Percentiles rank a stretch among this genome's conserved stretches.
phyloP scores from a whole-genome alignment of 345 rosid species.

The Syzygium aqueum region DNA sequence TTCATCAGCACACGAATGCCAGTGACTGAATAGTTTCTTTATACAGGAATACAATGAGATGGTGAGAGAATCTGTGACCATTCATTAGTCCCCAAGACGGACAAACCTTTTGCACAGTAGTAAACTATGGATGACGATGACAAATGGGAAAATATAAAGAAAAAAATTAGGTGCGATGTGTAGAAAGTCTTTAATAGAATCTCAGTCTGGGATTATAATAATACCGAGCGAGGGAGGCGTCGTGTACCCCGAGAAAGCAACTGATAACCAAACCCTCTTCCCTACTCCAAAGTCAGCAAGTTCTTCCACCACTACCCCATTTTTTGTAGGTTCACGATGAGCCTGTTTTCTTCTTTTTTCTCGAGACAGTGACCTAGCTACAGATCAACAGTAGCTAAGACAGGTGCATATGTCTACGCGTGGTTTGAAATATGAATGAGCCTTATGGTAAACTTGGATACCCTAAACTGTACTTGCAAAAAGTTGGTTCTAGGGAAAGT shows the following conservation, averaged over 20 bases:
- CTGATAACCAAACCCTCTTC: constrained; percentile 5
- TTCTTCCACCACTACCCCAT: background rate
- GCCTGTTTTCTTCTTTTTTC: background rate
- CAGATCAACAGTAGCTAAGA: background rate
- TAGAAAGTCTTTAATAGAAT: constrained; percentile 1
- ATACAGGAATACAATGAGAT: background rate
- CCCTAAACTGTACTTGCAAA: background rate
- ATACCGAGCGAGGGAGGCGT: background rate
- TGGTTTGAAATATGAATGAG: background rate
- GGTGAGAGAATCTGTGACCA: background rate
- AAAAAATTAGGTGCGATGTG: background rate
- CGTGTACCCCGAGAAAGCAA: background rate
- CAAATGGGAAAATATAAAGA: background rate
- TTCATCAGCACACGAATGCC: constrained; percentile 6
- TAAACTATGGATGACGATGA: background rate
- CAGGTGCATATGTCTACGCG: background rate
- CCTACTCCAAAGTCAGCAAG: background rate
- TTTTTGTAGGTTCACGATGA: background rate
- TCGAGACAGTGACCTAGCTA: background rate
- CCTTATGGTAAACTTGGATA: background rate
- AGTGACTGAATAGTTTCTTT: background rate
- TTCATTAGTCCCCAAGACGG: background rate
- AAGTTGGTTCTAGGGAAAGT: background rate
- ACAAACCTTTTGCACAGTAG: background rate
- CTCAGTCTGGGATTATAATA: background rate